Base-by-base conservation (phyloP, 345 rosid genomes). In the Eucalyptus globulus region DNA sequence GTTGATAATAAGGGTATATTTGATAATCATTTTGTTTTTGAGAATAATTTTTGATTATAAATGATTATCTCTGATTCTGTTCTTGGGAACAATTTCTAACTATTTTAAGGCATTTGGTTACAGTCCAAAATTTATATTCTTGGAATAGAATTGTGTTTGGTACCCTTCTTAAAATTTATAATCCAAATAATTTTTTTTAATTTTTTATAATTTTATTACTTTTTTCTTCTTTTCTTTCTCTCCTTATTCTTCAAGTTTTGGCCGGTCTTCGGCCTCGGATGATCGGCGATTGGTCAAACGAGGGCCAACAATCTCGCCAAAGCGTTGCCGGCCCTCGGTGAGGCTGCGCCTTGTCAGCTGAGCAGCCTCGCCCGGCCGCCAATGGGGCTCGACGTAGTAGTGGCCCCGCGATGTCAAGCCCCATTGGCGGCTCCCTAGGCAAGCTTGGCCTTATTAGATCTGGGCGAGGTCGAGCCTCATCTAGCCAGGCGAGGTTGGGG, bases 301-400 rank as follows among this genome's bases (percentile, higher is more conserved):
- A 49, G 50, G 15, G 51, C 50, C 15, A 49, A 4, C 2, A 0
- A 4, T 15, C 50, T 49, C 6, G 2, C 5, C 0, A 4, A 51
- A 51, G 22, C 0, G 0, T 51, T 51, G 9, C 0, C 0, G 0
- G 0, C 22, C 22, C 22, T 51, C 0, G 0, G 1, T 51, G 56
- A 17, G 22, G 56, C 1, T 51, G 0, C 0, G 8, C 9, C 22
- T 51, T 17, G 1, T 51, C 0, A 1, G 0, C 9, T 9, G 0
- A 51, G 56, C 0, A 53, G 0, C 24, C 56, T 53, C 10, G 0
- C 56, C 24, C 0, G 19, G 24, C 2, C 0, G 1, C 24, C 0
- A 7, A 53, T 2, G 9, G 0, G 56, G 10, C 56, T 53, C 0
- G 4, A 19, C 1, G 0, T 53, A 53, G 4, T 0, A 7, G 10